Base-by-base conservation (phyloP, 2,329 filamentous ascomycete genomes). In the Clonostachys chloroleuca region DNA sequence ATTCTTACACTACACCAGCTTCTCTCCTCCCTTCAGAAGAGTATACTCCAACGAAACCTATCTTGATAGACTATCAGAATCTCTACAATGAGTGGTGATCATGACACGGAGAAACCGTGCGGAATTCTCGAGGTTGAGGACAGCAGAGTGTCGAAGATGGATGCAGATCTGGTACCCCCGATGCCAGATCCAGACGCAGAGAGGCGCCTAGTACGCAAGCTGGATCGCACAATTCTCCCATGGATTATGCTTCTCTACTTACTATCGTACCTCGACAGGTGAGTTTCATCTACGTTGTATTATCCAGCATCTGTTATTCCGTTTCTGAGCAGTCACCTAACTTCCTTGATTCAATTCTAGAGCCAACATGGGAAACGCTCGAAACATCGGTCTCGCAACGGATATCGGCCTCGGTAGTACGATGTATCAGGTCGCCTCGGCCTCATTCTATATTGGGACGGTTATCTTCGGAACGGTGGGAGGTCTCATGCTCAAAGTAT, bases 321-420 rank as follows among this genome's bases (percentile, higher is more conserved):
- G n/a, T 34, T 8, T n/a, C 14, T 7, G 7, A 39, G 14, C 7
- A n/a, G 36, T 39, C 36, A 39, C 4, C 36, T 39, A 39, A 39
- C 36, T n/a, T n/a, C 12, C 12, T 3, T 39, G 14, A 30, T 39
- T 39, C 12, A n/a, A n/a, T n/a, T 5, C 33, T 10, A 51, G 49
- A 42, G 47, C 44, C 30, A 51, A 51, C 42, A 51, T 51, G 47
- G 87, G 87, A 16, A 83, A 80, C 30, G 86, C 87, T 1, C 81
- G 77, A 2, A 76, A 91, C 12, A 89, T 91, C 59, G 87, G 87
- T 52, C 89, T 91, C 86, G 88, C 84, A 1, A 68, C 69, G 5
- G 86, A 90, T 57, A 73, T 91, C 5, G 52, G 69, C 3, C 76
- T 91, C 69, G 73, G 72, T 1, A 64, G 73, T 12, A 69, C 70